Conservation (phyloP, 2,329 filamentous ascomycete species). For the Lizonia empirigonia region DNA sequence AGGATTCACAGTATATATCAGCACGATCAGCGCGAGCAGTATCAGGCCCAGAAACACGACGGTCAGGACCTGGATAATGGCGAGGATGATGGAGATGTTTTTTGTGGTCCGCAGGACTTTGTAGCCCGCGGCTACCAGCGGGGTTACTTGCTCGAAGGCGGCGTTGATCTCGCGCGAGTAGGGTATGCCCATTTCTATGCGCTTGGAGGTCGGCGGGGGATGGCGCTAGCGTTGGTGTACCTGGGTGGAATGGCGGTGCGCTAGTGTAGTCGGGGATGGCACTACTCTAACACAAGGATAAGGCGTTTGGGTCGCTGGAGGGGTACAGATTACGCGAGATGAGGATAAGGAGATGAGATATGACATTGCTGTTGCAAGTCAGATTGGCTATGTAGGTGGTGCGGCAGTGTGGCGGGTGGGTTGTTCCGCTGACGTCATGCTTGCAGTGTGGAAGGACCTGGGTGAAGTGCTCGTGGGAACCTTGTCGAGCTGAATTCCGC, state of each 20-base stretch:
- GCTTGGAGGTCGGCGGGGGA: slow-evolving; percentile 4
- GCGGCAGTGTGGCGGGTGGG: not conserved
- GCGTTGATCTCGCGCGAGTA: slow-evolving; percentile 59
- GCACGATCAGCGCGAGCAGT: slow-evolving; percentile 45
- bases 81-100: slow-evolving; percentile 57
- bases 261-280: not conserved
- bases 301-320: no score
- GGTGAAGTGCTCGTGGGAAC: no score
- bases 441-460: slow-evolving; percentile 10
- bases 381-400: slow-evolving; percentile 3
- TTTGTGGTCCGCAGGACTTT: slow-evolving; percentile 57
- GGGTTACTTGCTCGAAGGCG: slow-evolving; percentile 60
- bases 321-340: not conserved
- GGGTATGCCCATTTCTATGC: slow-evolving; percentile 55
- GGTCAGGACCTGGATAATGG: slow-evolving; percentile 55
- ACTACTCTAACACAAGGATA: no score
- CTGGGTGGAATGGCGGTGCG: not conserved
- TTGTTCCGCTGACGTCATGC: slow-evolving; percentile 28
- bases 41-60: slow-evolving; percentile 51
- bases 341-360: not conserved
- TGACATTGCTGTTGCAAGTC: not conserved
- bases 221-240: not conserved
- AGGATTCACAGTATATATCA: slow-evolving; percentile 56
- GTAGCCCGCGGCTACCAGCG: slow-evolving; percentile 57
- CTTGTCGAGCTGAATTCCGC: no score